Evolutionary conservation across 192 early-diverging fungal genomes (phyloP).

Genomic region (Kappamyces sp.): DNA sequence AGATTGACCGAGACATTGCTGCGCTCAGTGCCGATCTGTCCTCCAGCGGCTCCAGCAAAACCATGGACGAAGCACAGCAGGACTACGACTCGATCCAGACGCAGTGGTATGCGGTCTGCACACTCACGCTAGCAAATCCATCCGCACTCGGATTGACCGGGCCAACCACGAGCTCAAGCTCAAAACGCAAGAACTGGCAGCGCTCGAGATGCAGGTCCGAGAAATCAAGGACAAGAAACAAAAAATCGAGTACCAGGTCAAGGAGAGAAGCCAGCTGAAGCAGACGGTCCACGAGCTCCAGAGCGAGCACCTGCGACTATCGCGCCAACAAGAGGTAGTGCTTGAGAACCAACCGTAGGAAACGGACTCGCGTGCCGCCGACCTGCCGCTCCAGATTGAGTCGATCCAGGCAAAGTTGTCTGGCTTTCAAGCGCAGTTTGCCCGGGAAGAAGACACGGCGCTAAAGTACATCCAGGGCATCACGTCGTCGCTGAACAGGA

Average conservation of each 20-base stretch:
- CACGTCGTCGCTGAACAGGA: conserved; percentile 15
- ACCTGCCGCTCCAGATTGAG: conserved; percentile 14
- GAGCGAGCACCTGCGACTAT: conserved; percentile 32
- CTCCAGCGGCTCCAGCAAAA: background rate
- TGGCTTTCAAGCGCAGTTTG: conserved; percentile 3
- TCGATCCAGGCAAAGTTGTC: conserved; percentile 26
- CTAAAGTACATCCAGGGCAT: conserved; percentile 1
- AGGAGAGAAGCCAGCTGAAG: conserved; percentile 35
- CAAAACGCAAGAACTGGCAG: conserved; percentile 49
- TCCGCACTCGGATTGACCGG: conserved; percentile 50
- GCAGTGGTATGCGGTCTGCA: background rate
- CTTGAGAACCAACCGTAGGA: conserved; percentile 1
- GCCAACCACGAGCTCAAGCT: conserved; percentile 41
- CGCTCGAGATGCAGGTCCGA: conserved; percentile 25
- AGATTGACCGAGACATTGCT: conserved; percentile 23
- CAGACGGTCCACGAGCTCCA: conserved; percentile 34
- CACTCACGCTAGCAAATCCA: conserved; percentile 12
- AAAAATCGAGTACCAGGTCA: conserved; percentile 26
- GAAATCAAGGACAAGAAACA: conserved; percentile 28
- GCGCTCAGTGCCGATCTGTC: conserved; percentile 16
- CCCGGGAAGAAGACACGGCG: conserved; percentile 12
- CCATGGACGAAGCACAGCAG: conserved; percentile 55
- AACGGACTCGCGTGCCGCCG: conserved; percentile 18
- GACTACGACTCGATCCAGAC: conserved; percentile 24
- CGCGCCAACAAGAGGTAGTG: conserved; percentile 23